Percentiles rank a stretch among this genome's conserved stretches.
Evolutionary conservation across 176 grass and related monocot species (phyloP).

Genomic region (Guadua angustifolia): DNA sequence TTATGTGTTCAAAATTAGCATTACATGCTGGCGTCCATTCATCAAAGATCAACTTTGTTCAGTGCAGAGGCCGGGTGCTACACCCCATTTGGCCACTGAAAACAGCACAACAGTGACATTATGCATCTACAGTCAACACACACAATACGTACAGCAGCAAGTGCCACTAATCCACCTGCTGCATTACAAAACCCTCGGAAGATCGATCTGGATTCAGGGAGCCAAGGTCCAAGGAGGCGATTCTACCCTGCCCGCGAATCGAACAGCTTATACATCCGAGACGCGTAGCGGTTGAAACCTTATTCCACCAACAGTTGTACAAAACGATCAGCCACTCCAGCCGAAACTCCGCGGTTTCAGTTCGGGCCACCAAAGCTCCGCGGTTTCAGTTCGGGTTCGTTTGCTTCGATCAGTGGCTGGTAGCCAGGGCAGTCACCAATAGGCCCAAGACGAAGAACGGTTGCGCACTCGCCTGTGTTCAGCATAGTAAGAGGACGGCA

Average conservation of each 20-base stretch:
- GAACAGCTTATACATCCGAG: not conserved
- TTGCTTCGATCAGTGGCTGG: slow-evolving; percentile 26
- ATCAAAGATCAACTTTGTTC: too few relatives aligned
- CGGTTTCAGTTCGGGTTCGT: not conserved
- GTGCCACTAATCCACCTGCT: not conserved
- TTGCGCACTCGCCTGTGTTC: slow-evolving; percentile 65
- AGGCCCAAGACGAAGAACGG: slow-evolving; percentile 74
- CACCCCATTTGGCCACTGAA: too few relatives aligned
- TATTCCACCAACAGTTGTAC: slow-evolving; percentile 16
- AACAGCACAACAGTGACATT: not conserved
- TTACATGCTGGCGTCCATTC: too few relatives aligned
- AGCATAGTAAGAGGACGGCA: not conserved
- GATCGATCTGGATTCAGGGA: not conserved
- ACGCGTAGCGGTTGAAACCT: not conserved
- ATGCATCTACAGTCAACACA: slow-evolving; percentile 16
- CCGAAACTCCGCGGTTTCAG: not conserved
- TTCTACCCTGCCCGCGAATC: slow-evolving; percentile 10
- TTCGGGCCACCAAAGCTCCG: not conserved
- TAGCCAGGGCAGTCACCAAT: slow-evolving; percentile 73
- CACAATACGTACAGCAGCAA: not conserved
- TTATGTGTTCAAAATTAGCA: too few relatives aligned
- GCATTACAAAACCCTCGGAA: not conserved
- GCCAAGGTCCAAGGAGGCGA: not conserved
- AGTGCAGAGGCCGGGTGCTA: too few relatives aligned
- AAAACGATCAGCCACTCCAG: not conserved